Evolutionary conservation across 257 asterid species (phyloP).

Genomic region (Avicennia marina): DNA sequence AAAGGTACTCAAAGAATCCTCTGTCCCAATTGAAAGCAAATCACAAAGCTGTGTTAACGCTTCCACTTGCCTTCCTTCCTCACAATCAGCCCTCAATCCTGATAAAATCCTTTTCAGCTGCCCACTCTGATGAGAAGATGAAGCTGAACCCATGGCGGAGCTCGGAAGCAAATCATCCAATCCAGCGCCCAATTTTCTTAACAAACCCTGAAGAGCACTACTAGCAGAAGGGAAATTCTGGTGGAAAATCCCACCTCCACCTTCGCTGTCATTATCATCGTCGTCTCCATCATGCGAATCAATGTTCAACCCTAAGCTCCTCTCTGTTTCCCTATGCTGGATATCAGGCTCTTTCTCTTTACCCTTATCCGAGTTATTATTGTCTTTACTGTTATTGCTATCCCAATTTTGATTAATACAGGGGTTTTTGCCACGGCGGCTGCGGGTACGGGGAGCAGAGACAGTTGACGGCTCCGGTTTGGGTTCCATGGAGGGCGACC

Average conservation of each 20-base stretch:
- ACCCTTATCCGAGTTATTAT: constrained; percentile 66
- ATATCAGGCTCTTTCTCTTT: constrained; percentile 80
- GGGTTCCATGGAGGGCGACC: constrained; percentile 73
- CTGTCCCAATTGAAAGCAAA: constrained; percentile 92
- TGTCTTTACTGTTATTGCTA: constrained; percentile 32
- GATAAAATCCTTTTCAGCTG: constrained; percentile 87
- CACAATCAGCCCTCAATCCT: constrained; percentile 93
- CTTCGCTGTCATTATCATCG: constrained; percentile 79
- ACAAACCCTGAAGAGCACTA: constrained; percentile 89
- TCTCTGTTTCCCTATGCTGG: constrained; percentile 61
- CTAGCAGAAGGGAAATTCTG: constrained; percentile 91
- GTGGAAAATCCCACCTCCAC: constrained; percentile 80
- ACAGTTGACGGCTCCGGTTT: constrained; percentile 67
- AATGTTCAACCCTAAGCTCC: constrained; percentile 67
- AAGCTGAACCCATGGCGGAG: constrained; percentile 72
- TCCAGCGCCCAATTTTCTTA: constrained; percentile 92
- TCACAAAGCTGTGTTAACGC: constrained; percentile 94
- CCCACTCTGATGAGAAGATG: constrained; percentile 86
- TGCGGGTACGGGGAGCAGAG: constrained; percentile 68
- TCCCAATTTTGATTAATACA: constrained; percentile 41
- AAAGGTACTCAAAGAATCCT: constrained; percentile 88
- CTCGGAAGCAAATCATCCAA: constrained; percentile 93
- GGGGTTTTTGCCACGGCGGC: constrained; percentile 81
- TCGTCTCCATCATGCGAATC: constrained; percentile 69
- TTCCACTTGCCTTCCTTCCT: constrained; percentile 97